These are phyloP conservation scores for Dothistroma pini DNA, from an alignment of 2,329 filamentous ascomycete genomes.

Conservation along the genomic window DNA sequence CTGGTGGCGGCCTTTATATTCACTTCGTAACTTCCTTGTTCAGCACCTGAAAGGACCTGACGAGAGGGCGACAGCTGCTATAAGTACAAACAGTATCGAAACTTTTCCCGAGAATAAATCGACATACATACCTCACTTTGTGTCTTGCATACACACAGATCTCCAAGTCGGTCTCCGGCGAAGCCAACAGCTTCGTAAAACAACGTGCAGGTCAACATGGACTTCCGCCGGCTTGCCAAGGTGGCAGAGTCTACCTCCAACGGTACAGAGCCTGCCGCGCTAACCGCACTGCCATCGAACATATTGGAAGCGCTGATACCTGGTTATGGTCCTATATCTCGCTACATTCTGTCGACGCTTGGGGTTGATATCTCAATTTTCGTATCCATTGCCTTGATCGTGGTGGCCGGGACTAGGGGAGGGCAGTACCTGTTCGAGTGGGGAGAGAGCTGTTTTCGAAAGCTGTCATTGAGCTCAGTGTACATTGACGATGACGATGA, in stretches of 20 bases:
- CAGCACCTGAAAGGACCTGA: neutral
- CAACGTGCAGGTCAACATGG: slow-evolving; percentile 21
- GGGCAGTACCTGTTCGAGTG: slow-evolving; percentile 37
- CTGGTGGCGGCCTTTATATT: neutral
- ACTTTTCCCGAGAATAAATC: neutral
- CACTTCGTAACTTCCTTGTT: neutral
- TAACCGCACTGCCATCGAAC: slow-evolving; percentile 42
- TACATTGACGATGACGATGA: slow-evolving; percentile 45
- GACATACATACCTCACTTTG: neutral
- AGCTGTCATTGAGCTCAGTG: slow-evolving; percentile 43
- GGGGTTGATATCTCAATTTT: slow-evolving; percentile 49
- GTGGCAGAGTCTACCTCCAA: slow-evolving; percentile 7
- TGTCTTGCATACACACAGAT: neutral
- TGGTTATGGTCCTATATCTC: slow-evolving; percentile 48
- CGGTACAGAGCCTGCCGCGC: slow-evolving; percentile 17
- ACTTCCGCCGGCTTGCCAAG: slow-evolving; percentile 26
- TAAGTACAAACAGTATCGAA: neutral
- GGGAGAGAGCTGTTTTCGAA: slow-evolving; percentile 32
- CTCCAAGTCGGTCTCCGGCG: neutral
- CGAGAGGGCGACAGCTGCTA: neutral
- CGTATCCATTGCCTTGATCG: slow-evolving; percentile 42
- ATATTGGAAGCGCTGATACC: slow-evolving; percentile 51
- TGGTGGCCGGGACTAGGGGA: slow-evolving; percentile 41
- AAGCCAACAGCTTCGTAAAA: neutral
- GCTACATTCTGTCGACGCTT: slow-evolving; percentile 40